Evolutionary conservation across 1,139 yeast species (phyloP), one percentile per base, ranked within the genome.

Genomic region (Hansenula anomala): DNA sequence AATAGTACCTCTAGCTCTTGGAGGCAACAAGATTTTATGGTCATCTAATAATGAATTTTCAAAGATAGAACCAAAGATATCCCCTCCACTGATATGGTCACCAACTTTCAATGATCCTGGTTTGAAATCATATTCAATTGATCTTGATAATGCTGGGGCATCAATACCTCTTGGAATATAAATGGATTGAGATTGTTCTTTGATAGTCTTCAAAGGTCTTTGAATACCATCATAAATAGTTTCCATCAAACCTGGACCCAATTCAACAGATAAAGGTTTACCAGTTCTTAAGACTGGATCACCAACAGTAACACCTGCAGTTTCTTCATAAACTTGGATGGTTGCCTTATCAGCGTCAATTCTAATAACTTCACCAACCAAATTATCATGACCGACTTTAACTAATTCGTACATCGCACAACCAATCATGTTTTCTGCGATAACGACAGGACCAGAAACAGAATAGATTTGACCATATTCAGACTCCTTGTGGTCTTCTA

Each of bases 201-300:
- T 84, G 61, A 92, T 92, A 37, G 95, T 88, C 66, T 85, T 84
- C 64, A 92, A 78, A 34, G 99, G 98, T 73, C 99, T 89, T 71
- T 92, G 98, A 64, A 92, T 92, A 73, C 99, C 99, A 67, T 92
- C 99, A 60, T 92, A 92, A 62, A 92, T 92, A 51, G 96, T 92
- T 69, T 92, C 98, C 95, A 92, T 88, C 58, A 92, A 77, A 64
- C 99, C 99, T 23, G 99, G 99, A 58, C 99, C 99, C 61, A 92
- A 74, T 69, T 92, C 99, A 38, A 92, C 99, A 37, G 97, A 88
- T 56, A 92, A 75, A 15, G 99, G 99, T 66, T 92, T 88, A 49
- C 98, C 98, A 11, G 98, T 92, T 71, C 98, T 81, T 58, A 87
- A 70, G 39, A 92, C 98, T 3, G 99, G 99, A 62, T 92, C 98